Percentiles rank a stretch among this genome's conserved stretches.
phyloP scores from a whole-genome alignment of 306 rosid genomes.

The Vigna hirtella region DNA sequence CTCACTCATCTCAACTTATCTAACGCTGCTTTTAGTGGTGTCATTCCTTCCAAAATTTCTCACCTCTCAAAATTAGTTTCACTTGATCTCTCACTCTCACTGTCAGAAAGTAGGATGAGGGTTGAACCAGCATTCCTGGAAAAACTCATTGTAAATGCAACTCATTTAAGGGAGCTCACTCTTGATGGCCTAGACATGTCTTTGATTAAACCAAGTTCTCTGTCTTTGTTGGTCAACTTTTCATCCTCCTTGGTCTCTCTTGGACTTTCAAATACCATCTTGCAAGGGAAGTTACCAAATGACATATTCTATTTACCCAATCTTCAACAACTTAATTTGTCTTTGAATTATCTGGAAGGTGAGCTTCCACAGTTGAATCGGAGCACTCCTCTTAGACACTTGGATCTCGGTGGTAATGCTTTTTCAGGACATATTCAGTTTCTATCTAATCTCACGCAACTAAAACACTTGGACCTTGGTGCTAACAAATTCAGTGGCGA shows the following conservation, averaged over 20 bases:
- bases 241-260: conserved; percentile 35
- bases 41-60: background rate
- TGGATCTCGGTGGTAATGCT: conserved; percentile 6
- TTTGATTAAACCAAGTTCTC: background rate
- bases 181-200: background rate
- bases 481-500: background rate
- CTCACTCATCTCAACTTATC: conserved; percentile 25
- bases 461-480: background rate
- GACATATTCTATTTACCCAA: background rate
- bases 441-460: too few species aligned
- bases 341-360: background rate
- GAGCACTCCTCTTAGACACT: background rate
- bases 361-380: conserved; percentile 3
- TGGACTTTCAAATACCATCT: background rate
- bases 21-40: rapidly evolving
- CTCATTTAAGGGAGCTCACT: background rate
- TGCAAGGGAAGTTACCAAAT: background rate
- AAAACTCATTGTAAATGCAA: conserved; percentile 25
- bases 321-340: conserved; percentile 2
- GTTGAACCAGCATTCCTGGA: background rate
- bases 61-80: conserved; percentile 16
- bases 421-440: too few species aligned
- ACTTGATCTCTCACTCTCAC: conserved; percentile 22
- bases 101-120: background rate
- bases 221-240: conserved; percentile 16